These are phyloP conservation scores for Saturnispora gosingensis DNA, from an alignment of 805 yeast species.

Conservation along the genomic window DNA sequence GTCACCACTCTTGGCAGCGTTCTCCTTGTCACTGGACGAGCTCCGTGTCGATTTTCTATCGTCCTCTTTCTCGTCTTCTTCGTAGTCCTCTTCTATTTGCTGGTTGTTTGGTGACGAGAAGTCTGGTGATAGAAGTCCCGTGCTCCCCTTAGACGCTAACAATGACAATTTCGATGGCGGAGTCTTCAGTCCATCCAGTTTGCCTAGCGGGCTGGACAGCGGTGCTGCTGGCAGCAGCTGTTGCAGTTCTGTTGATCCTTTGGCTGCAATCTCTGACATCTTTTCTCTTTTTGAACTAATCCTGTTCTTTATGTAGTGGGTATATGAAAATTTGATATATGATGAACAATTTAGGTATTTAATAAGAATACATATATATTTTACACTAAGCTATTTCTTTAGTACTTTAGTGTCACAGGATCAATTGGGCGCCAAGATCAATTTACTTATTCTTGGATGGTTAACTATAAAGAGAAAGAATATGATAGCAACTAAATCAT, in stretches of 20 bases:
- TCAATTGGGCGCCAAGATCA: neutral
- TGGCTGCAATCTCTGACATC: neutral
- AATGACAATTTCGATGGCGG: conserved; percentile 17
- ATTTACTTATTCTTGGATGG: neutral
- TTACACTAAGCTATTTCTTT: neutral
- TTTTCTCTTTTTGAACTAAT: too few relatives aligned
- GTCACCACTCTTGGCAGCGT: neutral
- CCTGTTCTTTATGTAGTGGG: neutral
- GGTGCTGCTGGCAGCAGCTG: conserved; percentile 18
- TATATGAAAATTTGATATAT: too few relatives aligned
- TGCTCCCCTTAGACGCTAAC: neutral
- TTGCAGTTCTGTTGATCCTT: neutral
- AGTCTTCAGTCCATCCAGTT: conserved; percentile 21
- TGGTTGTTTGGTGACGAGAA: conserved; percentile 40
- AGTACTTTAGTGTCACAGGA: neutral
- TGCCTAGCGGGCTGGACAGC: conserved; percentile 21
- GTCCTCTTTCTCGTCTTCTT: neutral
- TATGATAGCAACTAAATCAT: neutral
- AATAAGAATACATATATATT: neutral
- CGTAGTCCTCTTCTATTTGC: neutral
- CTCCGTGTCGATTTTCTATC: neutral
- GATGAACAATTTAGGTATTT: neutral
- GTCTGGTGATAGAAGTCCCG: conserved; percentile 30
- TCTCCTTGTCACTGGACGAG: conserved; percentile 4
- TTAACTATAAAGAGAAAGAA: neutral